A percentile compares a stretch with the other conserved stretches of the same genome.
phyloP scores from a whole-genome alignment of 2,329 filamentous ascomycete species.

The Endocalyx cinctus region DNA sequence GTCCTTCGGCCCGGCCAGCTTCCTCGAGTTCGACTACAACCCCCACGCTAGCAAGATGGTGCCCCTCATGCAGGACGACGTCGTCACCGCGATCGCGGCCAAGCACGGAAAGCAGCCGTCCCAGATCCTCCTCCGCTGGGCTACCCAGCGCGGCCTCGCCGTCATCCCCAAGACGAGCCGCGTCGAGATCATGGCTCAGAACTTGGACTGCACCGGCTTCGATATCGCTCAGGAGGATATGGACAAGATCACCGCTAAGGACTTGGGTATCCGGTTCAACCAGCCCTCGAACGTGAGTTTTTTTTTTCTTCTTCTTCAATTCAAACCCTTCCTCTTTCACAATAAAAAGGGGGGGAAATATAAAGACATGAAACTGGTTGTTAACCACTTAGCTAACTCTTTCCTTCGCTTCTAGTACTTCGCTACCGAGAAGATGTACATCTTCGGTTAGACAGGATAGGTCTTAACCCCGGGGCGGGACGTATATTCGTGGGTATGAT shows the following conservation, averaged over 20 bases:
- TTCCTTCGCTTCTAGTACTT: constrained; percentile 42
- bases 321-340: constrained; percentile 2
- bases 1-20: constrained; percentile 74
- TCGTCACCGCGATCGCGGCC: constrained; percentile 59
- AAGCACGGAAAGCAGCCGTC: constrained; percentile 70
- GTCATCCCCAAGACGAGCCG: constrained; percentile 76
- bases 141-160: constrained; percentile 74
- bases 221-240: constrained; percentile 64
- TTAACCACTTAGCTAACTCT: constrained; percentile 7
- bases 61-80: constrained; percentile 66
- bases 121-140: constrained; percentile 82
- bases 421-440: constrained; percentile 51
- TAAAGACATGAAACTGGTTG: constrained; percentile 2
- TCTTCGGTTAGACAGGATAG: constrained; percentile 54
- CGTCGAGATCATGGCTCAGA: constrained; percentile 51
- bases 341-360: neutral
- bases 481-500: too few species aligned
- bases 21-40: constrained; percentile 72
- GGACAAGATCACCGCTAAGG: constrained; percentile 59
- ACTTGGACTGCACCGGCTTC: constrained; percentile 63
- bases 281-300: constrained; percentile 64
- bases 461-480: too few species aligned
- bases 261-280: constrained; percentile 69
- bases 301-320: constrained; percentile 3
- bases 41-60: constrained; percentile 59